These are phyloP conservation scores for Wickerhamiella alocasiicola DNA, from an alignment of 805 yeast genomes.

Conservation along the genomic window DNA sequence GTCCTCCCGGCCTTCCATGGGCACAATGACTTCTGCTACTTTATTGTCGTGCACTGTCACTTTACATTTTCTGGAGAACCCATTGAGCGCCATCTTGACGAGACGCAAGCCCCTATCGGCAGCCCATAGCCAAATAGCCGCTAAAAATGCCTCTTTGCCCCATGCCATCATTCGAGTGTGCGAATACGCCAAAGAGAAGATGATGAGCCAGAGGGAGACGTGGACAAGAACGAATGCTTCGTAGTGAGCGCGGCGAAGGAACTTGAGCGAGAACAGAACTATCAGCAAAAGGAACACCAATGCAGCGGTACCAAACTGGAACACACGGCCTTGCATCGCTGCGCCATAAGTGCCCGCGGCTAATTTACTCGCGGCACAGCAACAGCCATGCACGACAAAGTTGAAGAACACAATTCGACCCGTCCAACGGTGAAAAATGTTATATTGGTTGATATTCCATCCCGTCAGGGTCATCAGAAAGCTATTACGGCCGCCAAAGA, in stretches of 20 bases:
- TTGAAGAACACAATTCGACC: constrained; percentile 42
- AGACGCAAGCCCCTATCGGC: constrained; percentile 49
- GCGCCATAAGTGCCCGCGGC: constrained; percentile 44
- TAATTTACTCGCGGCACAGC: constrained; percentile 18
- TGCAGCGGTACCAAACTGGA: constrained; percentile 37
- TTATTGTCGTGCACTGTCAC: constrained; percentile 12
- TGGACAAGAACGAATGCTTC: constrained; percentile 2
- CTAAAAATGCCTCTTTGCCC: constrained; percentile 15
- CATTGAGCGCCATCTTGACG: constrained; percentile 42
- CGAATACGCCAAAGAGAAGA: constrained; percentile 1
- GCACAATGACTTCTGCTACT: constrained; percentile 34
- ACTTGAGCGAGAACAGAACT: neutral
- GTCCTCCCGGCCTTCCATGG: constrained; percentile 18
- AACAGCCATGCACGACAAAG: constrained; percentile 38
- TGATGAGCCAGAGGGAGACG: neutral
- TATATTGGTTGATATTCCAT: constrained; percentile 32
- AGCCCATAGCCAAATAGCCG: constrained; percentile 46
- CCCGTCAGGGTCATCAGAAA: constrained; percentile 42
- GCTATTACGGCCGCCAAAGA: constrained; percentile 60
- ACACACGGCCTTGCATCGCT: constrained; percentile 34
- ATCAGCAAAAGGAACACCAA: neutral
- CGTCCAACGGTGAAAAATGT: constrained; percentile 49
- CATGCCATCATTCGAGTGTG: constrained; percentile 30
- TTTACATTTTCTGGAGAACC: constrained; percentile 28
- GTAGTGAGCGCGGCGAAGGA: neutral